Conservation (phyloP, 2,329 filamentous ascomycete species). For the Talaromyces sp. region DNA sequence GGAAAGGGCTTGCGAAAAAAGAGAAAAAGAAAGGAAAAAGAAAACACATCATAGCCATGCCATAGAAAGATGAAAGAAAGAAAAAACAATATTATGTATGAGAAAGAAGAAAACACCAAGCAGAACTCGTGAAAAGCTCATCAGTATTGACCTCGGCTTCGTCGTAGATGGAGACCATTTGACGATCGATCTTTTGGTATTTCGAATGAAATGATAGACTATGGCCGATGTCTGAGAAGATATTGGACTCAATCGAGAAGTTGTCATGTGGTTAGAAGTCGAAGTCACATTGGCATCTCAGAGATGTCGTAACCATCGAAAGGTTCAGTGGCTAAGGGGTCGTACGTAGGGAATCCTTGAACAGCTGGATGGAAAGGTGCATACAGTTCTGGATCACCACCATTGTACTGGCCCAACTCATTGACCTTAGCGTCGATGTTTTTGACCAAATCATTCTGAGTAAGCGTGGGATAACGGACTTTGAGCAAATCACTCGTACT, state of each 20-base stretch:
- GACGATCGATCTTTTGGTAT: not conserved
- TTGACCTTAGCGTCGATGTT: conserved; percentile 18
- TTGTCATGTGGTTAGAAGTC: not conserved
- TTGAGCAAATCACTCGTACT: not conserved
- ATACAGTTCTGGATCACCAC: conserved; percentile 18
- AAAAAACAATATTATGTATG: not conserved
- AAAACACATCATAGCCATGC: not conserved
- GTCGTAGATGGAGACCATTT: not conserved
- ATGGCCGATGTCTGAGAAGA: no score
- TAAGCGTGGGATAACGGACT: not conserved
- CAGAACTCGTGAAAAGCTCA: not conserved
- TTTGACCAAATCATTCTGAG: conserved; percentile 14
- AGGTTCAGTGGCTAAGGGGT: conserved; percentile 6
- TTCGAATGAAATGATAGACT: not conserved
- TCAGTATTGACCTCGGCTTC: not conserved
- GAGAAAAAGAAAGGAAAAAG: not conserved
- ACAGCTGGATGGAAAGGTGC: conserved; percentile 23
- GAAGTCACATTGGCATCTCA: conserved; percentile 15
- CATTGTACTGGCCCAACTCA: not conserved
- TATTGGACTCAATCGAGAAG: not conserved
- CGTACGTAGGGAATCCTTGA: conserved; percentile 18
- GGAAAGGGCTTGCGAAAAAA: not conserved
- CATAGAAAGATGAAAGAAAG: not conserved
- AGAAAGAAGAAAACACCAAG: not conserved
- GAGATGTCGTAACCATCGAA: conserved; percentile 27